Percentiles rank a stretch among this genome's conserved stretches.
These are phyloP conservation scores for Imleria badia DNA, from an alignment of 768 basidiomycete genomes.

Conservation along the genomic window DNA sequence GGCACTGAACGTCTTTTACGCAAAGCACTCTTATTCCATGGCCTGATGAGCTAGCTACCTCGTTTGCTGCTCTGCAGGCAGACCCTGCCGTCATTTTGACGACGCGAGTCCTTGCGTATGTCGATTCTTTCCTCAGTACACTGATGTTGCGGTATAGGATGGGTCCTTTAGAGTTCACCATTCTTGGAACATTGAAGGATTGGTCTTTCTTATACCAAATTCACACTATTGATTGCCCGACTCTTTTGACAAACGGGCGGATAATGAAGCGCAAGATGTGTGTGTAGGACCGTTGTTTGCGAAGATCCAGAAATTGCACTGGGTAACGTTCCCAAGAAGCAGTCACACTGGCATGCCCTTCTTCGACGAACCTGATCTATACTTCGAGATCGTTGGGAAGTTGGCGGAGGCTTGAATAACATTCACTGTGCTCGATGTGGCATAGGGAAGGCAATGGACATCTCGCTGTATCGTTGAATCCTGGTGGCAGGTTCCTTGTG, in stretches of 20 bases:
- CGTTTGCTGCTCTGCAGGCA: conserved; percentile 24
- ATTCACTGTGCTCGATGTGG: background rate
- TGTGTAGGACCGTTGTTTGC: conserved; percentile 34
- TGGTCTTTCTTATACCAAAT: conserved; percentile 48
- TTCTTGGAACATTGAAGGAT: conserved; percentile 40
- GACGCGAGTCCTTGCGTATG: conserved; percentile 27
- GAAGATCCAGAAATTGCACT: conserved; percentile 31
- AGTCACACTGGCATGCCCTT: conserved; percentile 19
- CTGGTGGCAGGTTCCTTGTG: background rate
- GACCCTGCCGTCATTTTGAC: conserved; percentile 35
- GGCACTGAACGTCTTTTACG: conserved; percentile 29
- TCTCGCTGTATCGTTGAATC: background rate
- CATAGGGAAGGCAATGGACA: background rate
- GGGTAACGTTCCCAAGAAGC: conserved; percentile 32
- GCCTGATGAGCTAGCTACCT: conserved; percentile 34
- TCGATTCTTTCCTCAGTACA: background rate
- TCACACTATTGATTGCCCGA: conserved; percentile 37
- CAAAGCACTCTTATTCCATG: conserved; percentile 37
- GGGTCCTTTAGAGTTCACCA: conserved; percentile 34
- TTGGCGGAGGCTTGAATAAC: conserved; percentile 7
- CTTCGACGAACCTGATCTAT: conserved; percentile 17
- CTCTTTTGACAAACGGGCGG: conserved; percentile 38
- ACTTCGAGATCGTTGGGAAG: conserved; percentile 17
- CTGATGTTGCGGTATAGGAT: conserved; percentile 6
- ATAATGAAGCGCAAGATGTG: conserved; percentile 39